These are phyloP conservation scores for Sodiomyces alkalinus DNA, from an alignment of 2,329 filamentous ascomycete species.

Conservation along the genomic window DNA sequence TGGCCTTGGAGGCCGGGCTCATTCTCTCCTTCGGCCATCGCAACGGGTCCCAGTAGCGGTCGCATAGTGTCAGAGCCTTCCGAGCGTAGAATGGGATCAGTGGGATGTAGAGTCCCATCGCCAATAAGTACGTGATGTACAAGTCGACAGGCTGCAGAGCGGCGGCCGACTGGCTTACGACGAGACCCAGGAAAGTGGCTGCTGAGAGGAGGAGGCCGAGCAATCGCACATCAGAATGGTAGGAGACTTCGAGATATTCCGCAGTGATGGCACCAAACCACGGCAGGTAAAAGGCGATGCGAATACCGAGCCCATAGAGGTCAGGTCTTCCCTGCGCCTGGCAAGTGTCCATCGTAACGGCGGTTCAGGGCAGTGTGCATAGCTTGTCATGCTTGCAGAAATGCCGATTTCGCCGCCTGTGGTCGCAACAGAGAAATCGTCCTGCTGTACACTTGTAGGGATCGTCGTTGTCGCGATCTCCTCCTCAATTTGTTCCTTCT, in stretches of 20 bases:
- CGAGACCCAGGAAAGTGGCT: constrained; percentile 11
- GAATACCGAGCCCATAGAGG: constrained; percentile 20
- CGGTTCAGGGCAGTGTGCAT: too few relatives aligned
- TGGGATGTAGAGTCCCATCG: constrained; percentile 16
- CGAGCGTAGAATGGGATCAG: constrained; percentile 18
- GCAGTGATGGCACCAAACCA: constrained; percentile 19
- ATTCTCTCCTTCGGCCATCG: constrained; percentile 12
- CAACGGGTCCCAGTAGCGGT: constrained; percentile 15
- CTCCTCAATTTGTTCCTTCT: too few relatives aligned
- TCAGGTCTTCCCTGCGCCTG: constrained; percentile 12
- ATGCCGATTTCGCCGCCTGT: too few relatives aligned
- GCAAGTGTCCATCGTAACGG: constrained; percentile 12
- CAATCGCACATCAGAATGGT: constrained; percentile 14
- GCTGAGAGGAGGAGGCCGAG: constrained; percentile 17
- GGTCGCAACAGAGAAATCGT: too few relatives aligned
- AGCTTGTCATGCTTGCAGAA: neutral
- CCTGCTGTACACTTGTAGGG: too few relatives aligned
- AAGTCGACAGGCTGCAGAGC: constrained; percentile 15
- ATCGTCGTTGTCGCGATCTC: neutral
- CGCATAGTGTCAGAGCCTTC: constrained; percentile 16
- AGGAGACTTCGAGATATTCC: constrained; percentile 14
- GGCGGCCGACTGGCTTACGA: constrained; percentile 11
- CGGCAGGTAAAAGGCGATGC: constrained; percentile 18
- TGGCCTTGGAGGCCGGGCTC: constrained; percentile 12
- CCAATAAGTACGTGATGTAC: constrained; percentile 16